Evolutionary conservation across 1,139 yeast genomes (phyloP).

Genomic region (Saccharomyces hybrid): DNA sequence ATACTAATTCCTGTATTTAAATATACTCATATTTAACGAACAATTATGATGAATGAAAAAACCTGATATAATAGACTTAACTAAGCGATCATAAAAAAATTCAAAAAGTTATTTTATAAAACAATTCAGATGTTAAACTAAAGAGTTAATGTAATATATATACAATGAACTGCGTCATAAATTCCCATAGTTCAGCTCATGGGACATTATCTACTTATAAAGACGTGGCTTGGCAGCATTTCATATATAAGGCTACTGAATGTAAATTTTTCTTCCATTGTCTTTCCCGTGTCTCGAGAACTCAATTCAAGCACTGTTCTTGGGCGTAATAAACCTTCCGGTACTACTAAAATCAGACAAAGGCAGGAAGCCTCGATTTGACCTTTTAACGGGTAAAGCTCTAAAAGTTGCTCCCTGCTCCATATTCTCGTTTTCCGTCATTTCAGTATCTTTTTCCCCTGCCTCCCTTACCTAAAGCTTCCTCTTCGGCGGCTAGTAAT

Average conservation of each 20-base stretch:
- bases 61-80: not conserved
- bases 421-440: not conserved
- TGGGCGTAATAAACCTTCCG: not conserved
- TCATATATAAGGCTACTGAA: no score
- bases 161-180: not conserved
- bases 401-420: not conserved
- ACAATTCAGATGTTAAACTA: not conserved
- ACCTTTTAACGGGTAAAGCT: not conserved
- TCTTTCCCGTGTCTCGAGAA: no score
- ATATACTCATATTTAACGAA: not conserved
- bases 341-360: no score
- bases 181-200: not conserved
- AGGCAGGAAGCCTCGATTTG: not conserved
- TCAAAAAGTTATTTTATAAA: not conserved
- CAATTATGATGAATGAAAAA: not conserved
- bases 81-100: not conserved
- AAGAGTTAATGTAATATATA: not conserved
- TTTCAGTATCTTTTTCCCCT: conserved; percentile 14
- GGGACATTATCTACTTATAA: not conserved
- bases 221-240: no score
- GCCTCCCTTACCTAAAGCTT: conserved; percentile 14
- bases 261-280: no score
- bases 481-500: conserved; percentile 23
- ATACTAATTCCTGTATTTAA: not conserved
- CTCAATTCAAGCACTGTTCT: not conserved